Evolutionary conservation across 176 grass and related monocot genomes (phyloP), one percentile per base, ranked within the genome.

Genomic region (Pharus latifolius): DNA sequence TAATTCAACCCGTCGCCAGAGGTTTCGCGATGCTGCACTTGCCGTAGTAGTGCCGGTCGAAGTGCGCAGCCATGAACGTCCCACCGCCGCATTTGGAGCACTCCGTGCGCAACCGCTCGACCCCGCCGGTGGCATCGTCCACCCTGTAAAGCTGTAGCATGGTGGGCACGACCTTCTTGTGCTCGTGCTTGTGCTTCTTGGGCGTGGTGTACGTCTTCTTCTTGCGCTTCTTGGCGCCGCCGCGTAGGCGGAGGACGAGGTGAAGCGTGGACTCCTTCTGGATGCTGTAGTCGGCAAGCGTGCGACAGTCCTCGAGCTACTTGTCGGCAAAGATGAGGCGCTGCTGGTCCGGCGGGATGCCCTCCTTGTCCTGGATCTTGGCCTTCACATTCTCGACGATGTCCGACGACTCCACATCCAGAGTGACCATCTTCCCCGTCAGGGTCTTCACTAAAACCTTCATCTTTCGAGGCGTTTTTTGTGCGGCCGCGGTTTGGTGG

Each of bases 261-360:
- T 82, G 62, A 26, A 92, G 73, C 49, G 73, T 88, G 1, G 69
- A 79, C 80, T 85, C 84, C 76, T 82, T 87, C 60, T 75, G 73
- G 53, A 92, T 74, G 84, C 66, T 75, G 73, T 84, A 88, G 78
- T 91, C 84, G 6, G 84, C 88, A 4, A 92, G 88, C 3, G 80
- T 81, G 50, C 61, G 47, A 17, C 41, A 74, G 76, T 79, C 75
- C 45, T 83, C 62, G 2, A 88, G 85, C 80, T 83, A 62, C 79
- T 70, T 88, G 4, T 79, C 85, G 2, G 79, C 85, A 47, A 83
- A 88, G 35, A 88, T 82, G 37, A n/a, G n/a, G n/a, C n/a, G n/a
- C 55, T 59, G 55, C 12, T 27, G 26, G 7, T 59, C 55, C 26
- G 55, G 55, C 26, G 55, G 62, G 18, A 22, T 61, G 27, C 75